These are phyloP conservation scores for Grosmannia clavigera DNA, from an alignment of 2,329 filamentous ascomycete species.

Conservation along the genomic window DNA sequence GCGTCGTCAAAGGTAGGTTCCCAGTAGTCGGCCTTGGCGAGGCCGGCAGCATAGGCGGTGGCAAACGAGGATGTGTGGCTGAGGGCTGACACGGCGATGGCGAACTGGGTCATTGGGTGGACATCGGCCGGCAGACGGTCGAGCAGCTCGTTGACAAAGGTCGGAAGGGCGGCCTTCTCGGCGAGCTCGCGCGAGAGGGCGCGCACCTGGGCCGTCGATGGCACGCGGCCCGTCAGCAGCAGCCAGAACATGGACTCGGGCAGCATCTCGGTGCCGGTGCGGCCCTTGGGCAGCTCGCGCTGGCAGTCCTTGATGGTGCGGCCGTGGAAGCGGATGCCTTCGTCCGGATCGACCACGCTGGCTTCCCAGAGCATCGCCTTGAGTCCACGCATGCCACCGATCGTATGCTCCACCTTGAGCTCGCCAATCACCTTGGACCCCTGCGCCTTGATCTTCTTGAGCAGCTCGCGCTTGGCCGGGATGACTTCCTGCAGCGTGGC, in stretches of 20 bases:
- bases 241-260: constrained; percentile 99
- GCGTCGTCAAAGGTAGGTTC: constrained; percentile 94
- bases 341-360: constrained; percentile 88
- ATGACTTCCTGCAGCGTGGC: constrained; percentile 71
- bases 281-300: constrained; percentile 83
- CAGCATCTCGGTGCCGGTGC: constrained; percentile 87
- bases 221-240: constrained; percentile 83
- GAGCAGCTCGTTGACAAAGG: constrained; percentile 76
- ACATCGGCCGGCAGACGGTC: constrained; percentile 80
- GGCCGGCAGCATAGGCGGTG: constrained; percentile 77
- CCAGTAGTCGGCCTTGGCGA: constrained; percentile 97
- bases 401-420: constrained; percentile 84
- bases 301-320: constrained; percentile 98
- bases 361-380: constrained; percentile 99
- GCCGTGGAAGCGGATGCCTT: constrained; percentile 97
- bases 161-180: constrained; percentile 69
- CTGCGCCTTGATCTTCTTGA: constrained; percentile 87
- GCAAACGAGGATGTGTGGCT: constrained; percentile 93
- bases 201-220: constrained; percentile 70
- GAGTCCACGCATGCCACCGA: constrained; percentile 93
- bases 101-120: constrained; percentile 97
- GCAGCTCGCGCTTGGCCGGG: constrained; percentile 81
- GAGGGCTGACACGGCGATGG: constrained; percentile 87
- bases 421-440: constrained; percentile 75
- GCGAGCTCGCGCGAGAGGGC: constrained; percentile 75